Evolutionary conservation across 768 basidiomycete species (phyloP).

Genomic region (Kwoniella heveanensis): DNA sequence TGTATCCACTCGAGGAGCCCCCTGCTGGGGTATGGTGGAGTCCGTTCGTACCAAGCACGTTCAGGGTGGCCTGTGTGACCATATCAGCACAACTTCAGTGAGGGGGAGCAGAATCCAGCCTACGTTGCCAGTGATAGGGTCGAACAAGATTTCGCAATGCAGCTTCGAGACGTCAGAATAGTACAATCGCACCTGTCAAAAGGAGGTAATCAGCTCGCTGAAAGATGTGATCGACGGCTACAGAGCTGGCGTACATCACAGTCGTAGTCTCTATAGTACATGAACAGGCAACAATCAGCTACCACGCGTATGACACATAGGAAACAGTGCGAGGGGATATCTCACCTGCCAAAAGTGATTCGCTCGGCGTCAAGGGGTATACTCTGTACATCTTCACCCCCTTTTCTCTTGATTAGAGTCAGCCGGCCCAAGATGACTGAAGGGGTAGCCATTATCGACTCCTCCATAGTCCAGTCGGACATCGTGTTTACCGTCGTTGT

Average conservation of each 20-base stretch:
- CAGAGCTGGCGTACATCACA: conserved; percentile 34
- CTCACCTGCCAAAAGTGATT: conserved; percentile 48
- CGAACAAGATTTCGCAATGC: conserved; percentile 51
- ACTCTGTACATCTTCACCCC: conserved; percentile 38
- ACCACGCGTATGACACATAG: too few species aligned
- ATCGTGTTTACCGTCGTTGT: neutral
- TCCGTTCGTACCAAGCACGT: conserved; percentile 45
- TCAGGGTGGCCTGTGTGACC: conserved; percentile 38
- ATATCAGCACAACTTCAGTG: neutral
- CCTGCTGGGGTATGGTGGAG: conserved; percentile 32
- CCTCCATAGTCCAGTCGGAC: conserved; percentile 16
- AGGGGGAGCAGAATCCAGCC: conserved; percentile 7
- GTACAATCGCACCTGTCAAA: conserved; percentile 47
- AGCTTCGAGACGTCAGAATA: conserved; percentile 51
- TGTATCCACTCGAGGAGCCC: conserved; percentile 19
- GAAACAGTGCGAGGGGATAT: neutral
- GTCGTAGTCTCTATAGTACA: conserved; percentile 40
- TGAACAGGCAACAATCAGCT: too few species aligned
- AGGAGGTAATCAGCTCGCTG: neutral
- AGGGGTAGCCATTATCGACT: conserved; percentile 18
- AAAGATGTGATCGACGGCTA: neutral
- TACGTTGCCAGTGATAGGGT: conserved; percentile 40
- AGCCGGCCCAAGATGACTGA: conserved; percentile 32
- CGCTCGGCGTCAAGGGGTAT: conserved; percentile 45
- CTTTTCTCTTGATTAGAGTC: conserved; percentile 34